These are phyloP conservation scores for Metschnikowia arizonensis DNA, from an alignment of 805 yeast species.

Conservation along the genomic window DNA sequence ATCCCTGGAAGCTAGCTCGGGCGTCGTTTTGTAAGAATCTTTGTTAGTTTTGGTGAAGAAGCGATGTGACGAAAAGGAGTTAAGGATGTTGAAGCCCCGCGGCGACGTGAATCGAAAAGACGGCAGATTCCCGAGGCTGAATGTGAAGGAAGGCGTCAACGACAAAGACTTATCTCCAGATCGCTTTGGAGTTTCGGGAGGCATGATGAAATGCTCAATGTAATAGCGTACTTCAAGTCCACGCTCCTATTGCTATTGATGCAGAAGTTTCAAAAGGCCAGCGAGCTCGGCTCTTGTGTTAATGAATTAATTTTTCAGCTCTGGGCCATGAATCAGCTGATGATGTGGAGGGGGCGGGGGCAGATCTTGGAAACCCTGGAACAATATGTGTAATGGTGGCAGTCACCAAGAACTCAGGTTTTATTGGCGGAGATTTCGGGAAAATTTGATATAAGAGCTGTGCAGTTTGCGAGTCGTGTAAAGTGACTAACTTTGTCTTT, in stretches of 20 bases:
- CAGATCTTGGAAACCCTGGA: background rate
- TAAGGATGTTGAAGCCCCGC: conserved; percentile 21
- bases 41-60: conserved; percentile 21
- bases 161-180: conserved; percentile 4
- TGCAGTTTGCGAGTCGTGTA: too few relatives aligned
- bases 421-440: background rate
- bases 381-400: background rate
- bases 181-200: conserved; percentile 16
- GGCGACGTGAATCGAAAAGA: conserved; percentile 41
- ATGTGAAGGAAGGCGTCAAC: conserved; percentile 33
- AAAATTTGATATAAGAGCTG: too few relatives aligned
- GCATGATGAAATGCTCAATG: conserved; percentile 7
- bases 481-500: background rate
- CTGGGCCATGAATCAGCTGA: background rate
- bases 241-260: background rate
- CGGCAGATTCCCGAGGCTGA: conserved; percentile 42
- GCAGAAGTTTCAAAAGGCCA: background rate
- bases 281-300: background rate
- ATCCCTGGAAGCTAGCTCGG: background rate
- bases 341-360: too few relatives aligned
- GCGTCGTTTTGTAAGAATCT: background rate
- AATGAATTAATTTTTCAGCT: background rate
- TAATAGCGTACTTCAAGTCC: background rate
- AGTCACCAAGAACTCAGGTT: background rate
- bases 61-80: conserved; percentile 33